Evolutionary conservation across 306 rosid genomes (phyloP).

Genomic region (Abrus precatorius): DNA sequence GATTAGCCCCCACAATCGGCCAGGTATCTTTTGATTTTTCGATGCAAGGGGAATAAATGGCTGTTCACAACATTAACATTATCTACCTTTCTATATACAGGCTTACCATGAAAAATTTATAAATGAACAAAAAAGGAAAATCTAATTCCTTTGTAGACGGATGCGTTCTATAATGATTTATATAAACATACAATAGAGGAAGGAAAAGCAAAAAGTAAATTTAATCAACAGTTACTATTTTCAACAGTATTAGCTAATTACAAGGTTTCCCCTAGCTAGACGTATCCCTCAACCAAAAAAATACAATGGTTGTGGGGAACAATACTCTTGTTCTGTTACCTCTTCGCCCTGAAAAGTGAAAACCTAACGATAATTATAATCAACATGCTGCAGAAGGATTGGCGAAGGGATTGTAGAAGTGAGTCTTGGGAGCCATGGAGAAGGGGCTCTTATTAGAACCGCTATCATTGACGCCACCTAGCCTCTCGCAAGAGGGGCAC

Average conservation of each 20-base stretch:
- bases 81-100: background rate
- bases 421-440: slow-evolving; percentile 72
- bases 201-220: slow-evolving; percentile 40
- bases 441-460: slow-evolving; percentile 65
- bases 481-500: slow-evolving; percentile 93
- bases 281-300: slow-evolving; percentile 69
- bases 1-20: slow-evolving; percentile 10
- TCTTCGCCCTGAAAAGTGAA: background rate
- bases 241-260: slow-evolving; percentile 67
- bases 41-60: slow-evolving; percentile 3
- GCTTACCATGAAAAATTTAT: background rate
- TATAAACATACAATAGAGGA: slow-evolving; percentile 52
- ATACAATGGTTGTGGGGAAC: slow-evolving; percentile 60
- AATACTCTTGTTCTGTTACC: background rate
- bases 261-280: slow-evolving; percentile 47
- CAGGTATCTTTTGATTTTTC: background rate
- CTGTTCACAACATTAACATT: slow-evolving; percentile 35
- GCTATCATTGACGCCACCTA: slow-evolving; percentile 51
- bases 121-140: slow-evolving; percentile 32
- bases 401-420: slow-evolving; percentile 75
- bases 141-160: slow-evolving; percentile 51
- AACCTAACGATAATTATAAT: slow-evolving; percentile 19
- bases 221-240: slow-evolving; percentile 56
- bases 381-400: slow-evolving; percentile 94
- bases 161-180: slow-evolving; percentile 56